Evolutionary conservation across 345 rosid genomes (phyloP).

Genomic region (Erysimum cheiranthoides): DNA sequence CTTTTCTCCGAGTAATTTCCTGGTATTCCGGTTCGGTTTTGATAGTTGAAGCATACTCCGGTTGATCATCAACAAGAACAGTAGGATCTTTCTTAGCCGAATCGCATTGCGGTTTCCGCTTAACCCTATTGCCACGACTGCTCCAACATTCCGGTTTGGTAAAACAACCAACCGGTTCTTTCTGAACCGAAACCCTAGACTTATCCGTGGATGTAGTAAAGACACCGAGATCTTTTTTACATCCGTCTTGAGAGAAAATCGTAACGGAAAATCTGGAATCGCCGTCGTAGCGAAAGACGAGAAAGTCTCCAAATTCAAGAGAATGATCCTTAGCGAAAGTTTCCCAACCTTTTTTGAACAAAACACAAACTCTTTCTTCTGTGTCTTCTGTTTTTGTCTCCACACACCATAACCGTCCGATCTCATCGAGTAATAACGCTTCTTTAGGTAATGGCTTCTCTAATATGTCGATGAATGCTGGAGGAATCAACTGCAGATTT

Average conservation of each 20-base stretch:
- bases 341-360: constrained; percentile 37
- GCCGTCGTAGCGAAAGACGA: constrained; percentile 32
- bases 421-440: constrained; percentile 38
- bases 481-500: constrained; percentile 39
- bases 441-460: constrained; percentile 26
- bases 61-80: neutral
- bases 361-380: constrained; percentile 18
- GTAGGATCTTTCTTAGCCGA: neutral
- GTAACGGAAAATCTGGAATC: constrained; percentile 27
- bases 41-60: neutral
- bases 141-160: constrained; percentile 12
- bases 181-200: constrained; percentile 38
- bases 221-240: constrained; percentile 21
- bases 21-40: constrained; percentile 18
- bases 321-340: constrained; percentile 26
- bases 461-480: constrained; percentile 40
- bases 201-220: constrained; percentile 14
- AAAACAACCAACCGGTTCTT: constrained; percentile 8
- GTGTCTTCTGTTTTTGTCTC: constrained; percentile 34
- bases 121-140: neutral
- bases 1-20: neutral
- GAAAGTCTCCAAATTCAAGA: constrained; percentile 43
- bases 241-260: constrained; percentile 36
- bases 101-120: constrained; percentile 26
- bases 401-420: constrained; percentile 30